Base-by-base conservation (phyloP, 768 basidiomycete species). In the Kondoa malvinella region DNA sequence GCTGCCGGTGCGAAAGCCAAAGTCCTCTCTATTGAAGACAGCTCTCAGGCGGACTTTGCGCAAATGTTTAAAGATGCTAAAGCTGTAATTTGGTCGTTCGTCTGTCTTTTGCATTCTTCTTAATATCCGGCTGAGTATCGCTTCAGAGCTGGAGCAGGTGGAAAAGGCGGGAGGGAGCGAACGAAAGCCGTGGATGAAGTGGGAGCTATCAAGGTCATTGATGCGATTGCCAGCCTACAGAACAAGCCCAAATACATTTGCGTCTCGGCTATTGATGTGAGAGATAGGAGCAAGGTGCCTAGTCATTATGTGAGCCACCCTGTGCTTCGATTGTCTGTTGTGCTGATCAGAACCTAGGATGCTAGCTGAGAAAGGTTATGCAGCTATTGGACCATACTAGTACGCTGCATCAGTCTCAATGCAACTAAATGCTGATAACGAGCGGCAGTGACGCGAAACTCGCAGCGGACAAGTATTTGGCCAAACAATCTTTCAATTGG, bases 161-260 rank as follows among this genome's bases (percentile, higher is more conserved):
- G 83, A 0, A 83, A 83, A 71, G 84, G 83, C 4, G 81, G 81
- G 0, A 58, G 66, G 27, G 75, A 76, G 63, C 33, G 79, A 56
- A 85, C 83, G 1, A 81, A 80, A 73, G 79, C 78, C 31, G 84
- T 86, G 3, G 80, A 80, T 71, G 83, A 82, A 71, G 82, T 84
- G 62, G 85, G 85, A 8, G 84, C 85, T 0, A 70, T 87, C 40
- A 87, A 86, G 76, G 81, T 85, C 15, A 25, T 65, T 17, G 32
- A 65, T 33, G 64, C 64, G 25, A n/a, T 40, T 4, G 64, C 31
- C 32, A n/a, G 25, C 17, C 26, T 65, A n/a, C 3, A 27, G 3
- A 33, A 63, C n/a, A 27, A 33, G 26, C 64, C 34, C 4, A 27
- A 33, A 8, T 65, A 26, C 64, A 26, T 63, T 27, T 26, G 84